phyloP scores from a whole-genome alignment of 2,329 filamentous ascomycete species.

The Massarina eburnea region DNA sequence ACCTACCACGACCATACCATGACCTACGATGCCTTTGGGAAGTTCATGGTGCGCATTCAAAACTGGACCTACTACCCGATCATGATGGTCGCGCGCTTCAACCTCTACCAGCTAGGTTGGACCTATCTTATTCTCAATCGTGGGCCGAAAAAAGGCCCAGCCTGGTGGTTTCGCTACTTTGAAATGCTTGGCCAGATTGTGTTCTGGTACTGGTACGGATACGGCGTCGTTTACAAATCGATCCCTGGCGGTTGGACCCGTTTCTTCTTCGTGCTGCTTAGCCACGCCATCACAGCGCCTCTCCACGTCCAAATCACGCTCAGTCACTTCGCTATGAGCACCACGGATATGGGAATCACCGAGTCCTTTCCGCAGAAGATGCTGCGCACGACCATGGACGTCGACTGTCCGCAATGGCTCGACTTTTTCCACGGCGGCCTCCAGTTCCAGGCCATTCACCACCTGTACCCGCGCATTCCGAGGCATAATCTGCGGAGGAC shows the following conservation, averaged over 20 bases:
- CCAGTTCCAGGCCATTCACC: conserved; percentile 73
- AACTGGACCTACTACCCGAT: conserved; percentile 69
- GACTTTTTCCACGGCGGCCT: conserved; percentile 73
- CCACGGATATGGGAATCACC: conserved; percentile 62
- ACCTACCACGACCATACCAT: conserved; percentile 68
- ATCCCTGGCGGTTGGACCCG: conserved; percentile 62
- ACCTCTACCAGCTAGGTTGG: conserved; percentile 70
- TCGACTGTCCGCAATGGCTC: conserved; percentile 71
- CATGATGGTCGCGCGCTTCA: conserved; percentile 70
- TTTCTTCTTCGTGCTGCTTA: conserved; percentile 64
- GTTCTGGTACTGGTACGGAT: conserved; percentile 71
- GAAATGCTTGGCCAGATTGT: conserved; percentile 64
- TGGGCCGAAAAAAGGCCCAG: conserved; percentile 60
- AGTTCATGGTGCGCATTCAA: conserved; percentile 63
- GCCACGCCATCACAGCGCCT: conserved; percentile 66
- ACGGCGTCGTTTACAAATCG: conserved; percentile 61
- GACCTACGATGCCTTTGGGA: conserved; percentile 63
- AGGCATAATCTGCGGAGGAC: conserved; percentile 66
- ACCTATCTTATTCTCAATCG: conserved; percentile 60
- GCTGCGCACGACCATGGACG: conserved; percentile 72
- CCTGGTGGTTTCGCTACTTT: conserved; percentile 68
- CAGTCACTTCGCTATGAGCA: conserved; percentile 73
- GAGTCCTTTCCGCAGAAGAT: conserved; percentile 71
- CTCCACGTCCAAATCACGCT: conserved; percentile 73
- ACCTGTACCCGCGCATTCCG: conserved; percentile 68